Evolutionary conservation across 1,284 basidiomycete species (phyloP), one percentile per base, ranked within the genome.

Genomic region (Thelephora terrestris): DNA sequence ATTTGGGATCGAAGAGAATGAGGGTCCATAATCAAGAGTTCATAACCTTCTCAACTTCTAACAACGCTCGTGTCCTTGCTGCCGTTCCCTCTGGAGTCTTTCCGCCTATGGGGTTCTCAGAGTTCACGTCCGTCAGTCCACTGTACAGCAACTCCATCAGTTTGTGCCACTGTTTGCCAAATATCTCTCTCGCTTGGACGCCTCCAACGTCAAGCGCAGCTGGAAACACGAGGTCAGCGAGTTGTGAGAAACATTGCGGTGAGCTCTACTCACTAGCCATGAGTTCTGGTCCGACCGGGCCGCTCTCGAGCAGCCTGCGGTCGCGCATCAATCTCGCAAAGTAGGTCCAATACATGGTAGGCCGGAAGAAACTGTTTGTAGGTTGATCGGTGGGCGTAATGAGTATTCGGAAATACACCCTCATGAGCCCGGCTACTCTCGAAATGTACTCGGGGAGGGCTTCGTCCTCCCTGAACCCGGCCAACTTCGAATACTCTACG

Each of bases 321-420:
- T 78, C 71, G 48, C 66, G 67, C 47, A 79, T 54, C 57, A 86
- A 68, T 53, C 86, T 69, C 38, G 79, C 69, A 53, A 86, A 74
- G 70, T 79, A 87, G 4, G 69, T 67, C 86, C 87, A 90, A 50
- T 74, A 75, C 29, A 80, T 68, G 0, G 79, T 70, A 29, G 82
- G 65, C 55, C 78, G 78, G 61, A 79, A 84, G 64, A 75, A 66
- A 21, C 57, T 59, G 39, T 75, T 65, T 50, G 72, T 55, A n/a
- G 75, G 72, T 47, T 61, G 59, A 45, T 64, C 57, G 20, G 66
- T 57, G 18, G 70, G 68, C 21, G 60, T 54, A 51, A 68, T 75
- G 36, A 94, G 63, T 49, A 96, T 78, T 7, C 83, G 76, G 62
- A 91, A 91, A 70, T 96, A 99, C 20, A 99, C 78, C 9, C 92